phyloP scores from a whole-genome alignment of 139 green algal genomes.

The Haematococcus lacustris region DNA sequence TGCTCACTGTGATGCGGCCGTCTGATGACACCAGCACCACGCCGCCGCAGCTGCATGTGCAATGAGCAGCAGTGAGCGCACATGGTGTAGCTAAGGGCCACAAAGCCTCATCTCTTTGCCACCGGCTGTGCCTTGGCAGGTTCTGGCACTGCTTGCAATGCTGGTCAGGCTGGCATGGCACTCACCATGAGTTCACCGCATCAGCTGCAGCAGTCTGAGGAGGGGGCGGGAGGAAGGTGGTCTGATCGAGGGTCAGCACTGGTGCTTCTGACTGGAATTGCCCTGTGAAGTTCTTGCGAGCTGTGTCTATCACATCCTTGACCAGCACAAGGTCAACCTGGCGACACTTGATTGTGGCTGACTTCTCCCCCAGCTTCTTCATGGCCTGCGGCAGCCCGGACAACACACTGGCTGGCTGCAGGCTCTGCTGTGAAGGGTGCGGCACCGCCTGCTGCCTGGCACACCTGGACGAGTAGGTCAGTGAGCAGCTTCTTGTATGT shows the following conservation, averaged over 20 bases:
- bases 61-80: no score
- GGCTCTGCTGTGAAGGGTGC: no score
- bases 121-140: conserved; percentile 32
- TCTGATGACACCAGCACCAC: conserved; percentile 79
- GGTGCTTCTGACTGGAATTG: conserved; percentile 40
- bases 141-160: no score
- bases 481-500: conserved; percentile 80
- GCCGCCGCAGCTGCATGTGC: conserved; percentile 74
- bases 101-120: no score
- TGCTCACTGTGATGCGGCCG: conserved; percentile 82
- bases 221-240: conserved; percentile 60
- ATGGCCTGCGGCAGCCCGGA: no score
- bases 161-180: no score
- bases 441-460: no score
- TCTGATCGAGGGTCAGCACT: conserved; percentile 54
- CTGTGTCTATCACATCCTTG: conserved; percentile 48
- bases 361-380: conserved; percentile 65
- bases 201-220: no score
- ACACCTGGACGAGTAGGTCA: conserved; percentile 85
- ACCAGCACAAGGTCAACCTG: conserved; percentile 59
- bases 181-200: no score
- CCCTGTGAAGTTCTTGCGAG: conserved; percentile 35
- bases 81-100: no score
- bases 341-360: conserved; percentile 4
- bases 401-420: no score